Evolutionary conservation across 306 rosid genomes (phyloP).

Genomic region (Lithocarpus polystachyus): DNA sequence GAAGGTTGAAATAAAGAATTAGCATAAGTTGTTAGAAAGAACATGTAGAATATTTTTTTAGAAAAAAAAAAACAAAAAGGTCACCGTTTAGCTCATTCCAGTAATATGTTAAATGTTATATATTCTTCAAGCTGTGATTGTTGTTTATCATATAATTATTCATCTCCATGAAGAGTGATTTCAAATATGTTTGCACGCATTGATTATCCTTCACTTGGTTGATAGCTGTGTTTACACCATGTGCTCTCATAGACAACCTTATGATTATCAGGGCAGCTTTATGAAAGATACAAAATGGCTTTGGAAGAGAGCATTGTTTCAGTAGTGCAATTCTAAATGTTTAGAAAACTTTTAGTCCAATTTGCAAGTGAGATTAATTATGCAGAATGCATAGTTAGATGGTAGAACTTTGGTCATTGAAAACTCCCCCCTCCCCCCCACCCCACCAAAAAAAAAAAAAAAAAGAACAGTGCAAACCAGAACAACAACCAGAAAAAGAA

Average conservation of each 20-base stretch:
- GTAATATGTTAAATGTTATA: not conserved
- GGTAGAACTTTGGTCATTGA: not conserved
- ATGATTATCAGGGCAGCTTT: slow-evolving; percentile 3
- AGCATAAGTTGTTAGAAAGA: not conserved
- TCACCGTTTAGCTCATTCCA: not conserved
- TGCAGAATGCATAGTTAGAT: not conserved
- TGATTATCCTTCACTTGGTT: not conserved
- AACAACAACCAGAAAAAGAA: not conserved
- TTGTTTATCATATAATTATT: not conserved
- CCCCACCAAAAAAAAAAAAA: too few species aligned
- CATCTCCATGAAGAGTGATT: not conserved
- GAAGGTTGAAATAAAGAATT: not conserved
- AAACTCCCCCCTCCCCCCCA: too few species aligned
- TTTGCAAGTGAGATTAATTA: not conserved
- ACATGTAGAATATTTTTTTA: not conserved
- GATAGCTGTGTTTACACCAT: not conserved
- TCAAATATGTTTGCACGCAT: not conserved
- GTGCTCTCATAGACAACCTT: slow-evolving; percentile 1
- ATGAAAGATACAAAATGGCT: not conserved
- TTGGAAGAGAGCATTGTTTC: slow-evolving; percentile 6
- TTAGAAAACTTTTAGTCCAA: not conserved
- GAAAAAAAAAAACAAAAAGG: not conserved
- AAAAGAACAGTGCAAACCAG: not conserved
- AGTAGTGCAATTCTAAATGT: not conserved
- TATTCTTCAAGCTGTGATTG: not conserved